These are phyloP conservation scores for Parastagonospora avenae DNA, from an alignment of 2,329 filamentous ascomycete species.

Conservation along the genomic window DNA sequence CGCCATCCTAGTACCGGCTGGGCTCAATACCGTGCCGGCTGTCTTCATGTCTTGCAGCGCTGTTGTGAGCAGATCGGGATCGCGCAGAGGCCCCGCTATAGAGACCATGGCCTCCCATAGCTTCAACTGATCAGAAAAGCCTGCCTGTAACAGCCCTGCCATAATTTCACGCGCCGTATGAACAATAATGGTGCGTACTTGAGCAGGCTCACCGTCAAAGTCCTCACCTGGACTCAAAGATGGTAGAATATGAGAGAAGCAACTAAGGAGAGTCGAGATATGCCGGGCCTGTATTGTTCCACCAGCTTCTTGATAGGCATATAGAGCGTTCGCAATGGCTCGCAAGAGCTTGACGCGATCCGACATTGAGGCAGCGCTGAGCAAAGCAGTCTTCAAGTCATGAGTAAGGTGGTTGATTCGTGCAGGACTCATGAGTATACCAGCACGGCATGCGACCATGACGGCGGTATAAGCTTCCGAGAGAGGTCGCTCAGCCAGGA, in stretches of 20 bases:
- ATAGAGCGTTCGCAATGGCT: constrained; percentile 50
- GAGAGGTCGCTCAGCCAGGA: constrained; percentile 53
- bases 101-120: constrained; percentile 36
- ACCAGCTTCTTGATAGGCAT: constrained; percentile 50
- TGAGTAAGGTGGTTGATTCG: constrained; percentile 42
- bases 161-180: constrained; percentile 30
- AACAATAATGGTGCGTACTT: constrained; percentile 29
- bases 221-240: constrained; percentile 18
- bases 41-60: constrained; percentile 32
- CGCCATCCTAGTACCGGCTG: constrained; percentile 26
- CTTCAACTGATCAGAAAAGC: constrained; percentile 24
- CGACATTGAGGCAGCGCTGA: constrained; percentile 14
- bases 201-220: constrained; percentile 21
- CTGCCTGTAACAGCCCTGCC: constrained; percentile 33
- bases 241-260: constrained; percentile 37
- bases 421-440: constrained; percentile 39
- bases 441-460: constrained; percentile 55
- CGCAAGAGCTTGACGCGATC: constrained; percentile 36
- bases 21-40: constrained; percentile 21
- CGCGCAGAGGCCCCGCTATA: constrained; percentile 33
- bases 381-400: constrained; percentile 35
- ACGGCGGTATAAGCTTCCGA: constrained; percentile 55
- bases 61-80: constrained; percentile 29
- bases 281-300: constrained; percentile 43
- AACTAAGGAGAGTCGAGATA: constrained; percentile 45